A percentile compares a stretch with the other conserved stretches of the same genome.
These are phyloP conservation scores for Martiniozyma abietophila DNA, from an alignment of 805 yeast species.

Conservation along the genomic window DNA sequence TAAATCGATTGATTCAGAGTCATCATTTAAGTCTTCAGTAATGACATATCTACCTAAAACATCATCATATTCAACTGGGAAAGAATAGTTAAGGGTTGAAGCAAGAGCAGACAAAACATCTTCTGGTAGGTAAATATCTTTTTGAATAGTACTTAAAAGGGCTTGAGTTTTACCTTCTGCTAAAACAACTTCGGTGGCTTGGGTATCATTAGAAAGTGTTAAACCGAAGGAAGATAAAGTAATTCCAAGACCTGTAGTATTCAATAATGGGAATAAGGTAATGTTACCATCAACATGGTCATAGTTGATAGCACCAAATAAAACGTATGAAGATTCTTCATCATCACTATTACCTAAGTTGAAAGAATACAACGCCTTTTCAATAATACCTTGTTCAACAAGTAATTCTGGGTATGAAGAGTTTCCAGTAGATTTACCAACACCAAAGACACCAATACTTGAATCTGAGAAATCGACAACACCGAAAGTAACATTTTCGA, in stretches of 20 bases:
- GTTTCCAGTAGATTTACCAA: conserved; percentile 10
- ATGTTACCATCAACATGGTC: conserved; percentile 4
- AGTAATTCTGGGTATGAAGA: conserved; percentile 9
- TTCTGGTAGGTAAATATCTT: conserved; percentile 8
- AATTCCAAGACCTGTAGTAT: conserved; percentile 11
- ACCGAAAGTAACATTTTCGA: conserved; percentile 8
- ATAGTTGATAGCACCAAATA: conserved; percentile 14
- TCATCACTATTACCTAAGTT: background rate
- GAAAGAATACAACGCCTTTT: conserved; percentile 10
- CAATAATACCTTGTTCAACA: conserved; percentile 9
- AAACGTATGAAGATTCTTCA: conserved; percentile 2
- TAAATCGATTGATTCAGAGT: background rate
- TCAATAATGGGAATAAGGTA: conserved; percentile 11
- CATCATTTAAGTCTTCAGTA: background rate
- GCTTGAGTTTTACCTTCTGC: conserved; percentile 8
- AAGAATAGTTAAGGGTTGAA: conserved; percentile 1
- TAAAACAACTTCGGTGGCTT: conserved; percentile 2
- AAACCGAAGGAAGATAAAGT: conserved; percentile 12
- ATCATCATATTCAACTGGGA: conserved; percentile 6
- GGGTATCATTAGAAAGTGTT: conserved; percentile 4
- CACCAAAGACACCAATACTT: conserved; percentile 14
- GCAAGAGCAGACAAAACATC: conserved; percentile 3
- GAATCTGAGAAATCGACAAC: conserved; percentile 11
- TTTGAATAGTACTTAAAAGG: conserved; percentile 5
- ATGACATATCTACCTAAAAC: conserved; percentile 5